Evolutionary conservation across 2,329 filamentous ascomycete genomes (phyloP).

Genomic region (Penicillium crustosum): DNA sequence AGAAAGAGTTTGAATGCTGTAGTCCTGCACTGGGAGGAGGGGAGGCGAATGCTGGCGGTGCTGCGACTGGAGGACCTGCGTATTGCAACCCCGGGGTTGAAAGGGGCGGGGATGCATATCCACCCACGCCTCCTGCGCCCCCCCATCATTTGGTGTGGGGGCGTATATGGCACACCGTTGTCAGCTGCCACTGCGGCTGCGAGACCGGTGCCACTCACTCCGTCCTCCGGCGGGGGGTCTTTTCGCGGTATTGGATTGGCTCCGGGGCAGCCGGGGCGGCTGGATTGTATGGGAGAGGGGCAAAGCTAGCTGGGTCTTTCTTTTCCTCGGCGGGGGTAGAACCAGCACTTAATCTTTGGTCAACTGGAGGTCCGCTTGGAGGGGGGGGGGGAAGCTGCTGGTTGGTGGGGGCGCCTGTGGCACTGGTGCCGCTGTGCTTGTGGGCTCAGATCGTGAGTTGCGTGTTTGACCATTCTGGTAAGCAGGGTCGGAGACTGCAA

Average conservation of each 20-base stretch:
- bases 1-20: slow-evolving; percentile 27
- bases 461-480: slow-evolving; percentile 48
- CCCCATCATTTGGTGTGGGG: slow-evolving; percentile 27
- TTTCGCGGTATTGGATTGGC: slow-evolving; percentile 64
- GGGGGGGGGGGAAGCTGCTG: slow-evolving; percentile 30
- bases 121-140: slow-evolving; percentile 14
- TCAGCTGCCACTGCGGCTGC: slow-evolving; percentile 44
- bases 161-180: slow-evolving; percentile 34
- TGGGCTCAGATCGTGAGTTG: slow-evolving; percentile 37
- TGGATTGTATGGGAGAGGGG: slow-evolving; percentile 64
- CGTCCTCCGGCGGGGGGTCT: slow-evolving; percentile 65
- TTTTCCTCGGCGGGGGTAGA: slow-evolving; percentile 23
- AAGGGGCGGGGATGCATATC: slow-evolving; percentile 25
- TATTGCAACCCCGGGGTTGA: slow-evolving; percentile 22
- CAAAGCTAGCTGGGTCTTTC: slow-evolving; percentile 39
- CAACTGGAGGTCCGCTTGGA: slow-evolving; percentile 20
- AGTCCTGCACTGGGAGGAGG: slow-evolving; percentile 40
- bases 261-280: slow-evolving; percentile 66
- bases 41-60: slow-evolving; percentile 32
- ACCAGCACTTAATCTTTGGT: slow-evolving; percentile 16
- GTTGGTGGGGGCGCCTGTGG: slow-evolving; percentile 22
- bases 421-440: slow-evolving; percentile 16
- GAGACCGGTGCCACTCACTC: slow-evolving; percentile 48
- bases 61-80: slow-evolving; percentile 19
- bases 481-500: slow-evolving; percentile 57